Evolutionary conservation across 345 rosid species (phyloP).

Genomic region (Euphorbia pulcherrima): DNA sequence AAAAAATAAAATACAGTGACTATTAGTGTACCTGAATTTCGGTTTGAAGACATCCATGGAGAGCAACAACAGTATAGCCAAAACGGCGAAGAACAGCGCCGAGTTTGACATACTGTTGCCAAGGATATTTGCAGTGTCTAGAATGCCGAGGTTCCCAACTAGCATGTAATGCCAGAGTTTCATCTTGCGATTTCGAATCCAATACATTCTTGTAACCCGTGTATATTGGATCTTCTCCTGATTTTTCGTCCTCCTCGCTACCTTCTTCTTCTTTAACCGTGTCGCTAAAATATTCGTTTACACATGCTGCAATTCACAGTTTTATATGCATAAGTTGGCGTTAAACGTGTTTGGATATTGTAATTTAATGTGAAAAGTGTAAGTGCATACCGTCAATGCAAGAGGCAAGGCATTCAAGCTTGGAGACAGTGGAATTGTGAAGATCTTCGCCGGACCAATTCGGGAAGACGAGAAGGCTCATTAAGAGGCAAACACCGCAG

Average conservation of each 20-base stretch:
- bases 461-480: slow-evolving; percentile 66
- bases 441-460: slow-evolving; percentile 90
- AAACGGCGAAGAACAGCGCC: slow-evolving; percentile 84
- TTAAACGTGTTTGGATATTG: too few species aligned
- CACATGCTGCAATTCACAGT: slow-evolving; percentile 61
- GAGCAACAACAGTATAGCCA: slow-evolving; percentile 69
- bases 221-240: slow-evolving; percentile 56
- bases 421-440: slow-evolving; percentile 58
- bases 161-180: slow-evolving; percentile 66
- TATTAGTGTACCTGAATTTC: slow-evolving; percentile 72
- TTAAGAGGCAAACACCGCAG: slow-evolving; percentile 70
- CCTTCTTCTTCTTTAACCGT: slow-evolving; percentile 22
- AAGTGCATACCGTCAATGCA: slow-evolving; percentile 57
- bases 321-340: too few species aligned
- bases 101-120: slow-evolving; percentile 69
- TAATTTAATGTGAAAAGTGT: too few species aligned
- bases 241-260: slow-evolving; percentile 19
- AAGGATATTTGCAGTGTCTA: slow-evolving; percentile 57
- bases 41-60: slow-evolving; percentile 74
- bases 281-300: slow-evolving; percentile 56
- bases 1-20: too few species aligned
- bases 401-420: slow-evolving; percentile 69
- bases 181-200: slow-evolving; percentile 76
- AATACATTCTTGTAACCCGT: slow-evolving; percentile 67
- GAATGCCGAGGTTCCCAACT: slow-evolving; percentile 88